Conservation (phyloP, 805 yeast species). For the Lachancea sp. region DNA sequence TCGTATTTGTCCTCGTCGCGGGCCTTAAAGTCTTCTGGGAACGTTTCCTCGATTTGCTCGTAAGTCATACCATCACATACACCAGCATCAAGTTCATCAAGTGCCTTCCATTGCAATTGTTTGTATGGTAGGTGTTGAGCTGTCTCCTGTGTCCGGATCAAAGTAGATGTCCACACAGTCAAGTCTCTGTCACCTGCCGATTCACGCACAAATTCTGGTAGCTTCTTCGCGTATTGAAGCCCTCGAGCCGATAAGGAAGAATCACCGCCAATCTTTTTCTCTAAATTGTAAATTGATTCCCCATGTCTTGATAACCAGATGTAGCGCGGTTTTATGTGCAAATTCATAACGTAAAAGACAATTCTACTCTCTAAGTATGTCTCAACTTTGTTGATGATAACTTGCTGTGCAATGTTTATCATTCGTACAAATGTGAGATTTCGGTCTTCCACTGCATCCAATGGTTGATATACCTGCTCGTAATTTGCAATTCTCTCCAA, state of each 20-base stretch:
- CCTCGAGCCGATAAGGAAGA: constrained; percentile 82
- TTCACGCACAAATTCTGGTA: constrained; percentile 68
- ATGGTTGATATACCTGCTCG: constrained; percentile 68
- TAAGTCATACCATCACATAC: constrained; percentile 96
- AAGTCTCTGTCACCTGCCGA: constrained; percentile 54
- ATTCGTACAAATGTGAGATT: constrained; percentile 79
- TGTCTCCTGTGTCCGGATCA: constrained; percentile 87
- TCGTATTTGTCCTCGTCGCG: constrained; percentile 94
- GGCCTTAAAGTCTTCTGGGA: constrained; percentile 93
- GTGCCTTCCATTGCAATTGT: constrained; percentile 89
- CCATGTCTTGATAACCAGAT: constrained; percentile 97
- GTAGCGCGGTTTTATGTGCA: constrained; percentile 85
- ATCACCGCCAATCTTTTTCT: constrained; percentile 96
- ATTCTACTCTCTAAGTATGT: constrained; percentile 86
- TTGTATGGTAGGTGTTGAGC: constrained; percentile 75
- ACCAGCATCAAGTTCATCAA: constrained; percentile 96
- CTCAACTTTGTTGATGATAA: constrained; percentile 79
- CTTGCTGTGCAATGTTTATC: constrained; percentile 81
- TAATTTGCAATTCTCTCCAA: constrained; percentile 66
- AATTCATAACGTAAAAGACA: constrained; percentile 91
- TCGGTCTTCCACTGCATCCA: constrained; percentile 51
- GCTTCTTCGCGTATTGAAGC: constrained; percentile 68
- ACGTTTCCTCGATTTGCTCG: constrained; percentile 76
- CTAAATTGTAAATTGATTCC: constrained; percentile 84
- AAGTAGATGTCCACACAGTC: constrained; percentile 94